Evolutionary conservation across 108 stramenopile species (phyloP).

Genomic region (Fistulifera solaris): DNA sequence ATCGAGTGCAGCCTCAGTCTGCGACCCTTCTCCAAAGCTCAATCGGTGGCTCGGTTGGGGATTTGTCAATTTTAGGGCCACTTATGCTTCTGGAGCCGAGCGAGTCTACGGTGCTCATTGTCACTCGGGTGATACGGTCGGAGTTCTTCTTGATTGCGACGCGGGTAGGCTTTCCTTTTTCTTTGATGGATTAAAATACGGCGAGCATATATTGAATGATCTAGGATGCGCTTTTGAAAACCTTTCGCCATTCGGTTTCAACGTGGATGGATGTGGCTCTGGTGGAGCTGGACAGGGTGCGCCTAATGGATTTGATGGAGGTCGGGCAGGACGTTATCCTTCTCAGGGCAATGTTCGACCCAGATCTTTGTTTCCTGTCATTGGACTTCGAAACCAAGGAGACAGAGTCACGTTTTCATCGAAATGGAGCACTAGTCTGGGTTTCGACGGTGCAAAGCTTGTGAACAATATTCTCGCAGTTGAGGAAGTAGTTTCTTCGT

Average conservation of each 20-base stretch:
- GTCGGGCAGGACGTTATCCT: conserved; percentile 49
- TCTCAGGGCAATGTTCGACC: conserved; percentile 70
- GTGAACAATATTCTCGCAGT: conserved; percentile 57
- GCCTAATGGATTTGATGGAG: conserved; percentile 67
- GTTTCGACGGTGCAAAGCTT: conserved; percentile 47
- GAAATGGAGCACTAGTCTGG: conserved; percentile 78
- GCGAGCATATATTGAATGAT: conserved; percentile 91
- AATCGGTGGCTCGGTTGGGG: conserved; percentile 87
- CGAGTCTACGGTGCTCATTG: conserved; percentile 87
- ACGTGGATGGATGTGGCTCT: conserved; percentile 77
- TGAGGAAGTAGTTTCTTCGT: conserved; percentile 51
- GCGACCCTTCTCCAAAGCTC: conserved; percentile 46
- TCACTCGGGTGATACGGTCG: conserved; percentile 86
- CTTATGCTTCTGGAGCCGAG: conserved; percentile 81
- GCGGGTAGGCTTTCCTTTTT: conserved; percentile 88
- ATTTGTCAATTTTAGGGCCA: conserved; percentile 90
- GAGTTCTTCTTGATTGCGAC: conserved; percentile 92
- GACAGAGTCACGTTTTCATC: conserved; percentile 84
- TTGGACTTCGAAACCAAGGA: conserved; percentile 85
- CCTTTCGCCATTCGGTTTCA: conserved; percentile 80
- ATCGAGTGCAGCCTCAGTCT: conserved; percentile 33
- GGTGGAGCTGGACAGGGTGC: conserved; percentile 80
- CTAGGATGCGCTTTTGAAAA: conserved; percentile 93
- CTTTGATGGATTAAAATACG: conserved; percentile 92
- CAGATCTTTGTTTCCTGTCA: conserved; percentile 85